phyloP scores from a whole-genome alignment of 2,329 filamentous ascomycete species.

The Talaromyces sp. region DNA sequence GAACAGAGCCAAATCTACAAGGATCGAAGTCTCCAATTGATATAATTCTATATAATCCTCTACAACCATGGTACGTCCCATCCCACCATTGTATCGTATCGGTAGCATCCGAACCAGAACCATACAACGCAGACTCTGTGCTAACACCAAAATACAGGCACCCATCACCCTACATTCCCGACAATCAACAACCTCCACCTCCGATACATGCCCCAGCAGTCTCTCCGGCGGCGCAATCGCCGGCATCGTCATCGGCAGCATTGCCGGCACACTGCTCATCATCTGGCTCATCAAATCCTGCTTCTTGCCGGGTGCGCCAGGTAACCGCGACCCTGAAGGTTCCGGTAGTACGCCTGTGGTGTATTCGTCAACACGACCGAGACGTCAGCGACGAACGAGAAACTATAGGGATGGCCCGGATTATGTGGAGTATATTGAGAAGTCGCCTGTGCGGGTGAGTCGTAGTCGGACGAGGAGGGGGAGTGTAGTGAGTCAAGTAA shows the following conservation, averaged over 20 bases:
- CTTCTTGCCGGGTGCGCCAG: slow-evolving; percentile 23
- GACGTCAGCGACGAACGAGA: neutral
- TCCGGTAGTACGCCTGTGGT: slow-evolving; percentile 18
- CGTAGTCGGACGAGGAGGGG: slow-evolving; percentile 18
- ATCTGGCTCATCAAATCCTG: slow-evolving; percentile 36
- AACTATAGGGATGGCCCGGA: slow-evolving; percentile 18
- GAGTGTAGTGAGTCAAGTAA: slow-evolving; percentile 24
- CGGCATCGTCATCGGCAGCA: slow-evolving; percentile 41
- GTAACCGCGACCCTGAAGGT: slow-evolving; percentile 24
- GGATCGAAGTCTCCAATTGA: neutral
- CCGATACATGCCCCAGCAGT: slow-evolving; percentile 26
- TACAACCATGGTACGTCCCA: slow-evolving; percentile 13
- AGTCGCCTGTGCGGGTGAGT: slow-evolving; percentile 21
- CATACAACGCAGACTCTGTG: neutral
- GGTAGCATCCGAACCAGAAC: neutral
- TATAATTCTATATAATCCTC: neutral
- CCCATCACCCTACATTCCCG: neutral
- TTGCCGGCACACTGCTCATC: slow-evolving; percentile 35
- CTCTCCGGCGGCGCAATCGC: slow-evolving; percentile 38
- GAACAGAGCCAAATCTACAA: neutral
- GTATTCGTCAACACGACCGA: slow-evolving; percentile 17
- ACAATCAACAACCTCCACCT: slow-evolving; percentile 10
- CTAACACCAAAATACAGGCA: neutral
- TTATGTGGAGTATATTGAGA: slow-evolving; percentile 33
- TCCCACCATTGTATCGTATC: neutral